Evolutionary conservation across 805 yeast genomes (phyloP).

Genomic region (Candida sonorensis): DNA sequence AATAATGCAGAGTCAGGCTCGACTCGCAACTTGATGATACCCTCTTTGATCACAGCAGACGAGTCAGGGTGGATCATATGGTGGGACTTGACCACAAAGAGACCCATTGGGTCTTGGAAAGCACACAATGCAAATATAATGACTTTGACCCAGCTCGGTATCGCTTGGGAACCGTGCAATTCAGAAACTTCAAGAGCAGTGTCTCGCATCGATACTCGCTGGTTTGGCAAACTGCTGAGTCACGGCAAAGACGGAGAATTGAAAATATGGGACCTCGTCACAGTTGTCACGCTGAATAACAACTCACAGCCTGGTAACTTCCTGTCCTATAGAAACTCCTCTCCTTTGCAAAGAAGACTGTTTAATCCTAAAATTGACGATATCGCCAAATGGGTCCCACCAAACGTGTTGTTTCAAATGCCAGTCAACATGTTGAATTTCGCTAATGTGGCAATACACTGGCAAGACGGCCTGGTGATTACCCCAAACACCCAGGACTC

Average conservation of each 20-base stretch:
- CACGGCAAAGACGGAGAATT: conserved; percentile 63
- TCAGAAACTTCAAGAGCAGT: not conserved
- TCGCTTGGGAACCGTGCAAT: too few species aligned
- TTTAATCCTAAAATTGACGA: conserved; percentile 16
- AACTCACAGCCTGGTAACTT: too few species aligned
- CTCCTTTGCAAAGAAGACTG: conserved; percentile 12
- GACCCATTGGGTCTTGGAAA: conserved; percentile 53
- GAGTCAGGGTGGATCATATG: conserved; percentile 53
- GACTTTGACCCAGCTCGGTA: conserved; percentile 40
- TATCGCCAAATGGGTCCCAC: conserved; percentile 10
- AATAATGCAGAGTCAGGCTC: not conserved
- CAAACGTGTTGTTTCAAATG: conserved; percentile 35
- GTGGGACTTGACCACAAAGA: conserved; percentile 55
- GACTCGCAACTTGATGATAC: too few species aligned
- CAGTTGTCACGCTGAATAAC: conserved; percentile 8
- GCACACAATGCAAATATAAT: conserved; percentile 51
- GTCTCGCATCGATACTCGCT: too few species aligned
- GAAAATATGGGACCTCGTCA: conserved; percentile 37
- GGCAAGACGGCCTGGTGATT: conserved; percentile 23
- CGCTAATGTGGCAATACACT: conserved; percentile 47
- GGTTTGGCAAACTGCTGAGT: conserved; percentile 42
- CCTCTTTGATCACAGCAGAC: conserved; percentile 48
- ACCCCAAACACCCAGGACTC: conserved; percentile 65
- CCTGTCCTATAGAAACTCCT: conserved; percentile 12
- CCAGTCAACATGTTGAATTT: conserved; percentile 74